A percentile compares a stretch with the other conserved stretches of the same genome.
Evolutionary conservation across 129 eudicot genomes (phyloP).

Genomic region (Flaveria brownii): DNA sequence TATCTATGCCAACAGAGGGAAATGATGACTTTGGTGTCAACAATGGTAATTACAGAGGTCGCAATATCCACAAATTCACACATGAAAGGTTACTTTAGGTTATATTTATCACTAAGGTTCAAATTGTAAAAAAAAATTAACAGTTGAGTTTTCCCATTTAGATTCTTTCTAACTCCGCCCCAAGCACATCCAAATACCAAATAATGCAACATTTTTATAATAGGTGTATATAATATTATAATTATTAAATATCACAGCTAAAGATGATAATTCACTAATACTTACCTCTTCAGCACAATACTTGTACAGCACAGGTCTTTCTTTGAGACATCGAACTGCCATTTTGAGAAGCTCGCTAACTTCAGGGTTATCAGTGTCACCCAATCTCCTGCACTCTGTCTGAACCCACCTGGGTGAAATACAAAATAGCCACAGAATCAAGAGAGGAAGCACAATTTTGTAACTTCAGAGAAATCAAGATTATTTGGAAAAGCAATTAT

Average conservation of each 20-base stretch:
- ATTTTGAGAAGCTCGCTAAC: slow-evolving; percentile 81
- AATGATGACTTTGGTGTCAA: slow-evolving; percentile 10
- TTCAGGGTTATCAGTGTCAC: slow-evolving; percentile 95
- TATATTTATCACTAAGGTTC: not conserved
- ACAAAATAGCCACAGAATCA: not conserved
- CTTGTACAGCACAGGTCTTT: slow-evolving; percentile 92
- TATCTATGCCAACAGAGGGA: not conserved
- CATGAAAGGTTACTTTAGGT: not conserved
- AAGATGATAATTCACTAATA: not conserved
- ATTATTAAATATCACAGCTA: not conserved
- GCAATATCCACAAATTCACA: not conserved
- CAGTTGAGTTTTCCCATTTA: not conserved
- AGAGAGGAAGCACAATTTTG: not conserved
- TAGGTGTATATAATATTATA: not conserved
- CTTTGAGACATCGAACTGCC: slow-evolving; percentile 92
- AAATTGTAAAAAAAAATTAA: not conserved
- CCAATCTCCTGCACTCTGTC: slow-evolving; percentile 84
- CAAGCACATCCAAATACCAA: not conserved
- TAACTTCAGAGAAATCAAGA: not conserved
- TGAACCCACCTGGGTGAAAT: slow-evolving; percentile 83
- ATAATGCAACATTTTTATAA: not conserved
- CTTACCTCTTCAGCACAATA: slow-evolving; percentile 98
- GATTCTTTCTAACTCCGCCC: not conserved
- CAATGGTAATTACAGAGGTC: not conserved
- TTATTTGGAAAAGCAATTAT: not conserved